A percentile compares a stretch with the other conserved stretches of the same genome.
These are phyloP conservation scores for Nemophila menziesii DNA, from an alignment of 257 asterid genomes.

Conservation along the genomic window DNA sequence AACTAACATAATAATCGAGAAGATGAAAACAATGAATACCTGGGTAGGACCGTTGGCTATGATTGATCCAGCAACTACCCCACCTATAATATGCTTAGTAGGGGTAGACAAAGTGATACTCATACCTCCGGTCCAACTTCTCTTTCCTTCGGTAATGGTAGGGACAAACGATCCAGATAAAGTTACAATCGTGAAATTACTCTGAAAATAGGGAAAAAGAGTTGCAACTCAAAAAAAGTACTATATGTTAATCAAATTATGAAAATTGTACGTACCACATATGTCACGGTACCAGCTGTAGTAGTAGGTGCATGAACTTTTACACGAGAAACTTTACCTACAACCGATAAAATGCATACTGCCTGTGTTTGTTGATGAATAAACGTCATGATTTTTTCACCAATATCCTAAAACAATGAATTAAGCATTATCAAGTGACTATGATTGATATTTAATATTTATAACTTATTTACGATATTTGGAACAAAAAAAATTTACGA, in stretches of 20 bases:
- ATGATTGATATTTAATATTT: background rate
- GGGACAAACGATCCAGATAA: constrained; percentile 9
- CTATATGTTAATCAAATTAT: too few relatives aligned
- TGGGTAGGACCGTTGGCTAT: constrained; percentile 6
- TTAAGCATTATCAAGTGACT: constrained; percentile 1
- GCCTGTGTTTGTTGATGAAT: constrained; percentile 84
- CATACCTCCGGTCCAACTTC: constrained; percentile 6
- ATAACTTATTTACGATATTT: background rate
- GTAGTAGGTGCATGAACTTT: constrained; percentile 81
- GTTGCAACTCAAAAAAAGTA: too few relatives aligned
- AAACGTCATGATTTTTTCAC: constrained; percentile 68
- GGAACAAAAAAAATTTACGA: background rate
- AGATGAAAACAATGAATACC: background rate
- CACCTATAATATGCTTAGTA: constrained; percentile 5
- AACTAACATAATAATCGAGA: too few relatives aligned
- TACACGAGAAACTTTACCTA: constrained; percentile 65
- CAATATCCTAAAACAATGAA: constrained; percentile 46
- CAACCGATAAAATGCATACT: constrained; percentile 74
- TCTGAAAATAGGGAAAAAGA: background rate
- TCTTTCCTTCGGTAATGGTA: constrained; percentile 1
- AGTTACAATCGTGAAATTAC: constrained; percentile 6
- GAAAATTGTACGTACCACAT: too few relatives aligned
- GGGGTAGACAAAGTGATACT: constrained; percentile 6
- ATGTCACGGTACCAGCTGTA: constrained; percentile 78
- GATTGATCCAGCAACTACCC: constrained; percentile 5